These are phyloP conservation scores for Carex littledalei DNA, from an alignment of 176 grass and related monocot genomes.

Conservation along the genomic window DNA sequence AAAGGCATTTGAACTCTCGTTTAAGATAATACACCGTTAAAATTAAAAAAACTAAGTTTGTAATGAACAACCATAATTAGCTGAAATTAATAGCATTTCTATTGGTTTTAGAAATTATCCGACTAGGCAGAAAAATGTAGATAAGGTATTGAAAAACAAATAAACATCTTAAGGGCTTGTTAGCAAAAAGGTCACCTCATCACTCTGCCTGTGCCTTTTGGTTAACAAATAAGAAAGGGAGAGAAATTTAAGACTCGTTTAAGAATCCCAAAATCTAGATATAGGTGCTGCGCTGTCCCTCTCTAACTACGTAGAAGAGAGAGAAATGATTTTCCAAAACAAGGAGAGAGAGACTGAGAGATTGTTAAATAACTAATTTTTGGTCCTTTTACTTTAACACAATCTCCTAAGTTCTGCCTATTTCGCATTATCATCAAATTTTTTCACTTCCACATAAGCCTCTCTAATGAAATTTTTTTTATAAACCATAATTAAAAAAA, in stretches of 20 bases:
- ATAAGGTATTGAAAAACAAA: neutral
- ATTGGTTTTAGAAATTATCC: neutral
- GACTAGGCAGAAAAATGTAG: neutral
- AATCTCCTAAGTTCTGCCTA: constrained; percentile 49
- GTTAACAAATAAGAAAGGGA: neutral
- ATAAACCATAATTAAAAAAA: too few relatives aligned
- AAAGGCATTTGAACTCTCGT: too few relatives aligned
- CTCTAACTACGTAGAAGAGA: constrained; percentile 10
- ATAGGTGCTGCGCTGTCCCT: constrained; percentile 28
- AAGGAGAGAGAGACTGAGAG: neutral
- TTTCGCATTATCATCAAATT: constrained; percentile 62
- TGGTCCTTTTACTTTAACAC: constrained; percentile 82
- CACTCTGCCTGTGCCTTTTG: neutral
- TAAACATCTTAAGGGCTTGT: neutral
- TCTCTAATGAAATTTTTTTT: neutral
- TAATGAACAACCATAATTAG: neutral
- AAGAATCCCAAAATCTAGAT: constrained; percentile 87
- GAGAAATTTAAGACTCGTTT: constrained; percentile 38
- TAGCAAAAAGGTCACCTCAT: neutral
- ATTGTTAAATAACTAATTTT: constrained; percentile 18
- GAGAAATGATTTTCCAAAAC: neutral
- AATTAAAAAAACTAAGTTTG: neutral
- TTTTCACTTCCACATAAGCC: constrained; percentile 50
- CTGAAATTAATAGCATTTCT: neutral
- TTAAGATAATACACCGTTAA: neutral